Base-by-base conservation (phyloP, 1,284 basidiomycete genomes). In the Austropuccinia psidii region DNA sequence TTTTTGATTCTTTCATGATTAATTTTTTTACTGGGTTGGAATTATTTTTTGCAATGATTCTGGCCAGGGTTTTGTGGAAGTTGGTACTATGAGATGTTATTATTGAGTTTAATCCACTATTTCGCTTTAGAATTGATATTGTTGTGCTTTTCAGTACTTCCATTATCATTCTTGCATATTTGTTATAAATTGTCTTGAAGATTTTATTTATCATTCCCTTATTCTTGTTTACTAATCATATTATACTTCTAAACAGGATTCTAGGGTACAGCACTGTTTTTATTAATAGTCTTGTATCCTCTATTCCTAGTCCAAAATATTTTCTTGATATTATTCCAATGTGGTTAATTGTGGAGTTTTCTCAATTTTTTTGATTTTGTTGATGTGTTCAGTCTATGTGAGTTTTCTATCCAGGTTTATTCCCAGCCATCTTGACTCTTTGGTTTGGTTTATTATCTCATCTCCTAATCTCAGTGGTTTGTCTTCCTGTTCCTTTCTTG, bases 191-290 rank as follows among this genome's bases (percentile, higher is more conserved):
- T 3, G 19, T n/a, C n/a, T 52, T 27, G n/a, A 68, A 29, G 2
- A 68, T 27, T n/a, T 55, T 33, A 4, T 31, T 27, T 1, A 57
- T 33, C 11, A 7, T 68, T 24, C 41, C 39, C n/a, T 19, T 31
- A 24, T 52, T 55, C 15, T n/a, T 41, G 24, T 33, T 7, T 1
- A 35, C 55, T 21, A 57, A 54, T 52, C 66, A 68, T 6, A 68
- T 24, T 39, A 68, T 17, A 39, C 66, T 68, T 1, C 66, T 52
- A 57, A 54, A 68, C 6, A 68, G 35, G 15, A 57, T n/a, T 37
- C 49, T 24, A 0, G 52, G 49, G 7, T 43, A 39, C 31, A 68
- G 11, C 29, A 57, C 66, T 24, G 66, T 41, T 4, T 13, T 55
- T 4, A 68, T 41, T 15, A 68, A 37, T 17, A 8, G 13, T 6